These are phyloP conservation scores for Metarhizium brunneum DNA, from an alignment of 2,329 filamentous ascomycete species.

Conservation along the genomic window DNA sequence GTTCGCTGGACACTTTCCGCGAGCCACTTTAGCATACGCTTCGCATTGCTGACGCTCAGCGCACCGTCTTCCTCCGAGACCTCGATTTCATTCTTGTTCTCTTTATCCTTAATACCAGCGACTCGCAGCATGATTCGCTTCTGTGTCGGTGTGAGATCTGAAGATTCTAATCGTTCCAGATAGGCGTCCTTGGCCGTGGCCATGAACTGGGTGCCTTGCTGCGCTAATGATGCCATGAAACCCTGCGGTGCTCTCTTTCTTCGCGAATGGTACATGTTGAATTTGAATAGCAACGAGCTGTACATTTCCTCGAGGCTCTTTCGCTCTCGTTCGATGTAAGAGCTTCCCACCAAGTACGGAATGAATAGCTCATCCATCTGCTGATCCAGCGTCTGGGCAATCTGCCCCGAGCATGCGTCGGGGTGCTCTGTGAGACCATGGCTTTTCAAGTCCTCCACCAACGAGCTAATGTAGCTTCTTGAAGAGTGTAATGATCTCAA, in stretches of 20 bases:
- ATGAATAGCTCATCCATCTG: constrained; percentile 71
- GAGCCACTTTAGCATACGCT: constrained; percentile 95
- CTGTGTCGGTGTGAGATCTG: constrained; percentile 79
- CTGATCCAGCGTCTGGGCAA: constrained; percentile 64
- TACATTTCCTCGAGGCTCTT: constrained; percentile 71
- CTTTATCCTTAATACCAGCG: constrained; percentile 70
- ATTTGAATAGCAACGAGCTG: constrained; percentile 90
- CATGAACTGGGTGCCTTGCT: constrained; percentile 81
- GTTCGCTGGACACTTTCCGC: constrained; percentile 89
- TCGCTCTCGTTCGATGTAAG: constrained; percentile 61
- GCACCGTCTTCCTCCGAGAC: constrained; percentile 83
- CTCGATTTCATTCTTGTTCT: constrained; percentile 77
- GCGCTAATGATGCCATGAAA: constrained; percentile 86
- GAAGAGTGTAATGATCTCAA: constrained; percentile 85
- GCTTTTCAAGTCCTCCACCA: constrained; percentile 88
- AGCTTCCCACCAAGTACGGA: constrained; percentile 58
- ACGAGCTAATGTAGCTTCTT: constrained; percentile 72
- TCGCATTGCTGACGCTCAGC: constrained; percentile 77
- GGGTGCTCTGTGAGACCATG: constrained; percentile 95
- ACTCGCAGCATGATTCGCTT: constrained; percentile 85
- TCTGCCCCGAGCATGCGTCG: constrained; percentile 80
- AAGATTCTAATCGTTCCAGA: constrained; percentile 78
- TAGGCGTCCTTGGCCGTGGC: constrained; percentile 86
- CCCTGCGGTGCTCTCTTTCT: constrained; percentile 83
- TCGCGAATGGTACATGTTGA: constrained; percentile 85